Evolutionary conservation across 2,329 filamentous ascomycete genomes (phyloP), one percentile per base, ranked within the genome.

Genomic region (Bertia moriformis): DNA sequence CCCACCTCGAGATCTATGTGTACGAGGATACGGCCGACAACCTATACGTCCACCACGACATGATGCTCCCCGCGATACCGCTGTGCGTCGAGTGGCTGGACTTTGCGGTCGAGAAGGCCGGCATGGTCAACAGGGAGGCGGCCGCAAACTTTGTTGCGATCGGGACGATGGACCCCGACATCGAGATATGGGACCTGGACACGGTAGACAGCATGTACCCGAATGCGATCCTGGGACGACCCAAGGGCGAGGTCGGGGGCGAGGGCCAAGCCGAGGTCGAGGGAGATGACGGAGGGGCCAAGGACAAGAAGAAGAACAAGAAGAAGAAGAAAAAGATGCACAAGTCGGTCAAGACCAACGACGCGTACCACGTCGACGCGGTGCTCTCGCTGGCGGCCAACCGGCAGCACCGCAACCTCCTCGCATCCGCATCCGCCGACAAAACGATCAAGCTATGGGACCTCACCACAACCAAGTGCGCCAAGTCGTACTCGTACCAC

Each of bases 31-130:
- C 77, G 44, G 83, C 80, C 35, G 91, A 96, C 61, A 98, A 98
- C 57, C 78, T 98, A 44, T 98, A 98, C 58, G 89, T 98, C 18
- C 91, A 98, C 64, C 91, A 98, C 71, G 91, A 98, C 60, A 93
- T 98, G 50, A 96, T 98, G 89, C 73, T 98, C 41, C 91, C 91
- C 20, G 89, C 89, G 17, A 94, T 98, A 53, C 91, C 91, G 10
- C 75, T 98, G 4, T 91, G 86, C 52, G 73, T 96, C 30, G 91
- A 98, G 64, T 98, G 91, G 91, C 63, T 98, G 35, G 85, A 95
- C 56, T 70, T 94, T 40, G 81, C 86, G n/a, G 86, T 94, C 24
- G 80, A 83, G 46, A 85, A 86, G 56, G 61, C 68, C 12, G 63
- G 58, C 36, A n/a, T n/a, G n/a, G 62, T 69, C 4, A 71, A 73